Base-by-base conservation (phyloP, 371 early-diverging fungal genomes). In the Circinella umbellata region DNA sequence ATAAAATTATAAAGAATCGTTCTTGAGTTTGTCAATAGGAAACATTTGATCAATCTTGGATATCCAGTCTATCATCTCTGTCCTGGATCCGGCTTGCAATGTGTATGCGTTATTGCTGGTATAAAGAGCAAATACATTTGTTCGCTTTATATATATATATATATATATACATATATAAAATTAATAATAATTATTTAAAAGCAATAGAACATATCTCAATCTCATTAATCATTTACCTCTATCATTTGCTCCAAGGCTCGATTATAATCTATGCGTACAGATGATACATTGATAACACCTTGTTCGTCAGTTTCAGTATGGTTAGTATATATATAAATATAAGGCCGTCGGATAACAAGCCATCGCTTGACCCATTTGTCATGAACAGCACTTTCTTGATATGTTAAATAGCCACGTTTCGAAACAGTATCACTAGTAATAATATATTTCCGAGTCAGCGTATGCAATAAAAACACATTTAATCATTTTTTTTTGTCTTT, bases 291-390 rank as follows among this genome's bases (percentile, higher is more conserved):
- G 69, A 95, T 88, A 4, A 93, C 89, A 36, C 89, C 89, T 37
- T 90, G 83, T 69, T 94, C 91, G 49, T 90, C 90, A n/a, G 77
- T 74, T 71, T 93, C 93, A 5, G 83, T 77, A 14, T 88, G 76
- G 68, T 88, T 84, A 39, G 77, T 78, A 77, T 92, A 94, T 51
- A 94, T 86, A 70, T 91, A 94, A 64, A 96, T 84, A 70, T 92
- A 94, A 14, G 97, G 97, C 55, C 91, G 83, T 71, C 94, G 91
- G 61, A 96, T 86, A 39, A 95, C 94, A 78, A 94, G 89, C 92
- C 92, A 95, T 6, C 91, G 86, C 67, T 89, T 88, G 6, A 86
- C 79, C 97, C 97, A 96, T 36, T 73, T 70, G 64, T 91, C 91
- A 42, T 84, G 83, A 9, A 80, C 75, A 9, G 85, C 80, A 62